Percentiles rank a stretch among this genome's conserved stretches.
phyloP scores from a whole-genome alignment of 1,284 basidiomycete genomes.

The Sanghuangporus baumii region DNA sequence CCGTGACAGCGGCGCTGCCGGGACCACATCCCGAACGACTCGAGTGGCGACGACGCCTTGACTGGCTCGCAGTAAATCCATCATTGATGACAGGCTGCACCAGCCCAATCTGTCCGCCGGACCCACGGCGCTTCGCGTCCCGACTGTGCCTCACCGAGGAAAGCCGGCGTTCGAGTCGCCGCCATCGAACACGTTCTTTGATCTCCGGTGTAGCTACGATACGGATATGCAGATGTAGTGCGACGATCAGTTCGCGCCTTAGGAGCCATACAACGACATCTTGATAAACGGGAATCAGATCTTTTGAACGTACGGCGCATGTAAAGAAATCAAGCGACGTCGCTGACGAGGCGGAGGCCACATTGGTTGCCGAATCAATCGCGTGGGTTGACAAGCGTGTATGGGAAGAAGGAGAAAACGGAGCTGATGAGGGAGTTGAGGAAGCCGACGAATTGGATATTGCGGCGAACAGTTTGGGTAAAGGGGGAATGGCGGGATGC shows the following conservation, averaged over 20 bases:
- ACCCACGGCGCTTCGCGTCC: background rate
- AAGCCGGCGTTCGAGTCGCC: conserved; percentile 21
- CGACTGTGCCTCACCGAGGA: conserved; percentile 7
- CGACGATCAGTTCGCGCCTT: conserved; percentile 78
- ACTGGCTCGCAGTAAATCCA: background rate
- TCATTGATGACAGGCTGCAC: background rate
- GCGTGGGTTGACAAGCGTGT: background rate
- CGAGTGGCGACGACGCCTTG: background rate
- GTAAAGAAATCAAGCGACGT: conserved; percentile 57
- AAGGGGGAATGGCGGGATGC: conserved; percentile 55
- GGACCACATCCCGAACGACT: conserved; percentile 2
- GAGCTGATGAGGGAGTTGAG: conserved; percentile 1
- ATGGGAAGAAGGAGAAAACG: conserved; percentile 1
- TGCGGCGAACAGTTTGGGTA: conserved; percentile 67
- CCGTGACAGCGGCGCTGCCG: background rate
- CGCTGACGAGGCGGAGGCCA: background rate
- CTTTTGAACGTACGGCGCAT: conserved; percentile 64
- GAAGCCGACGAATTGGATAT: conserved; percentile 58
- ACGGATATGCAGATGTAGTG: conserved; percentile 82
- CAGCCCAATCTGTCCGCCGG: background rate
- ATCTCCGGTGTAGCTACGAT: conserved; percentile 75
- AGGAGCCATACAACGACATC: conserved; percentile 92
- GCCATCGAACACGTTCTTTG: conserved; percentile 57
- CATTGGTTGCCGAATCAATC: background rate
- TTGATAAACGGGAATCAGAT: conserved; percentile 66